Evolutionary conservation across 371 early-diverging fungal species (phyloP).

Genomic region (Mortierella sp.): DNA sequence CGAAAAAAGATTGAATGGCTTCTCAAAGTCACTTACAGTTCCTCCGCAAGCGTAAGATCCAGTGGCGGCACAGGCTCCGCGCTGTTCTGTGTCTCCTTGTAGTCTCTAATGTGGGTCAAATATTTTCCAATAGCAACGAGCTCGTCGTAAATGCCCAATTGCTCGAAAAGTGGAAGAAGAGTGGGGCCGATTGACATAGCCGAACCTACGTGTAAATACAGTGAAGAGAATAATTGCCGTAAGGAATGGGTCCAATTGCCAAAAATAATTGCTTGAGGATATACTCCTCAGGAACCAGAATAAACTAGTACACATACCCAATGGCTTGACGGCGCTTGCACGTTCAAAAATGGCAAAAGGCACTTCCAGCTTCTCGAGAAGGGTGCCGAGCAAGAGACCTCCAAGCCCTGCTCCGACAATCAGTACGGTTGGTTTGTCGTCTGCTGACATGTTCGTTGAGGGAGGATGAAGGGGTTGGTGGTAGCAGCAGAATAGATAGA

Average conservation of each 20-base stretch:
- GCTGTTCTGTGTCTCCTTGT: not conserved
- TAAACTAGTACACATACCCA: not conserved
- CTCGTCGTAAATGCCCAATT: not conserved
- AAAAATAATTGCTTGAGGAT: too few species aligned
- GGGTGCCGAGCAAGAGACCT: not conserved
- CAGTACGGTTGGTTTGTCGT: not conserved
- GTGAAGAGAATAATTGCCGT: not conserved
- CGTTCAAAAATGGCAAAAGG: not conserved
- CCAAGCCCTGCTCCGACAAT: slow-evolving; percentile 14
- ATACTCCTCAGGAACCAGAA: too few species aligned
- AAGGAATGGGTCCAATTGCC: not conserved
- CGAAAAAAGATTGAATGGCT: too few species aligned
- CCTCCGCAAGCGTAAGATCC: not conserved
- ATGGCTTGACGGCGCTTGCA: not conserved
- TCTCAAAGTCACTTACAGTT: not conserved
- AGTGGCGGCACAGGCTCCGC: not conserved
- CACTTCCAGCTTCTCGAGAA: not conserved
- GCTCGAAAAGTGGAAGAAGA: not conserved
- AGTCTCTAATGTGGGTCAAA: not conserved
- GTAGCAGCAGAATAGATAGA: not conserved
- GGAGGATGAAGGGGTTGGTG: not conserved
- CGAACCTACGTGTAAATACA: not conserved
- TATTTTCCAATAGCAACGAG: not conserved
- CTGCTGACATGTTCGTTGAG: not conserved
- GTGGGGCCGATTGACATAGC: not conserved